Conservation (phyloP, 2,329 filamentous ascomycete genomes). For the Pestalotiopsis sp. region DNA sequence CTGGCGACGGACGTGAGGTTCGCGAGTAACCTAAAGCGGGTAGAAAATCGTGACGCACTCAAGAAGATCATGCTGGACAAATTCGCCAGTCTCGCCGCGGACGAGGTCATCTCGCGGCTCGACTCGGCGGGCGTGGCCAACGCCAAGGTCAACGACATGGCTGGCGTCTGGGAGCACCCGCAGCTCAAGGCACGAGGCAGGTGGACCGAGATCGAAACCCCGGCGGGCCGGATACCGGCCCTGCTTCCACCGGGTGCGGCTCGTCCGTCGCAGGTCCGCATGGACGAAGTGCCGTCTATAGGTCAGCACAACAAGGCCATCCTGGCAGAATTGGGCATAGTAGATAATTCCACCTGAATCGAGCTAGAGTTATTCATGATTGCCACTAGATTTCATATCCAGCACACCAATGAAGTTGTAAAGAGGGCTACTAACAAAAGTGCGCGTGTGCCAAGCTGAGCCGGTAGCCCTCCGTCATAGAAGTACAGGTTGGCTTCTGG, state of each 20-base stretch:
- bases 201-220: constrained; percentile 54
- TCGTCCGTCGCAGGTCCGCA: constrained; percentile 30
- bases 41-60: constrained; percentile 48
- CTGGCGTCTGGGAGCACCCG: constrained; percentile 55
- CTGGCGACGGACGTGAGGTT: constrained; percentile 51
- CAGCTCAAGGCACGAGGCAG: constrained; percentile 53
- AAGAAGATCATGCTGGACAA: constrained; percentile 45
- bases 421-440: not conserved
- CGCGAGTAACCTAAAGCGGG: constrained; percentile 46
- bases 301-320: constrained; percentile 54
- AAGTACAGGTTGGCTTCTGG: not conserved
- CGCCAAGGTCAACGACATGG: constrained; percentile 58
- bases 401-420: not conserved
- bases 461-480: not conserved
- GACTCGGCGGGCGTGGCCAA: constrained; percentile 56
- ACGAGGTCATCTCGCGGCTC: constrained; percentile 43
- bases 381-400: not conserved
- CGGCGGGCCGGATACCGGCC: constrained; percentile 47
- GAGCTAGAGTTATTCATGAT: not conserved
- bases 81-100: constrained; percentile 42
- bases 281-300: constrained; percentile 49
- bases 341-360: constrained; percentile 9
- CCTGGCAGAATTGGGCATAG: constrained; percentile 44
- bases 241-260: constrained; percentile 51
- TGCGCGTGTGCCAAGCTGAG: not conserved